Evolutionary conservation across 2,329 filamentous ascomycete genomes (phyloP).

Genomic region (Pestalotiopsis sp.): DNA sequence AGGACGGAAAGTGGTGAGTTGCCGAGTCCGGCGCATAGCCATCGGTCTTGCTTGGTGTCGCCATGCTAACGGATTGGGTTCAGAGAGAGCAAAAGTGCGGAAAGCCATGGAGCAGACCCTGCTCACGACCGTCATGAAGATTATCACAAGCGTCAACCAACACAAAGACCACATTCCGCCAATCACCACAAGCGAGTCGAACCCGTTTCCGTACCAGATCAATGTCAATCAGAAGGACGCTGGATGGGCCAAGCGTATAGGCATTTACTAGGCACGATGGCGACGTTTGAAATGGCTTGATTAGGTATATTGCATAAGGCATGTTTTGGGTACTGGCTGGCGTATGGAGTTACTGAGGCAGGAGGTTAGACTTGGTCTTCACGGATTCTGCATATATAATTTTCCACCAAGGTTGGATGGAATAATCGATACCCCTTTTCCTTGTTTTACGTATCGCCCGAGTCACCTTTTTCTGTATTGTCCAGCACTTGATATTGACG

Average conservation of each 20-base stretch:
- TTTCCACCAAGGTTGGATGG: neutral
- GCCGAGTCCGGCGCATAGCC: neutral
- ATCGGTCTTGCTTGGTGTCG: neutral
- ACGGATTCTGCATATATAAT: neutral
- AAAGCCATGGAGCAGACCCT: slow-evolving; percentile 90
- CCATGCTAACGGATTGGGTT: neutral
- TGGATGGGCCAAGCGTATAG: slow-evolving; percentile 79
- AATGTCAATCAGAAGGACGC: slow-evolving; percentile 82
- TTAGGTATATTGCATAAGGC: neutral
- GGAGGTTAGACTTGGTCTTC: neutral
- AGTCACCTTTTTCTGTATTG: neutral
- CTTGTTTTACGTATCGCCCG: neutral
- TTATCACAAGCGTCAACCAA: slow-evolving; percentile 81
- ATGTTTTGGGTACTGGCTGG: neutral
- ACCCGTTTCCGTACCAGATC: slow-evolving; percentile 95
- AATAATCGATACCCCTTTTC: neutral
- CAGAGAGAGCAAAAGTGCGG: slow-evolving; percentile 86
- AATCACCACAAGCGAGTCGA: slow-evolving; percentile 88
- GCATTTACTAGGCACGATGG: slow-evolving; percentile 59
- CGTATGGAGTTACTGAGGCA: neutral
- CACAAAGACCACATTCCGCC: slow-evolving; percentile 97
- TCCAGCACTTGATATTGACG: no score
- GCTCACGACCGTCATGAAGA: slow-evolving; percentile 85
- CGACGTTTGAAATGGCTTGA: neutral
- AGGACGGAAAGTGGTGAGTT: slow-evolving; percentile 81